Base-by-base conservation (phyloP, 2,329 filamentous ascomycete species). In the Epichloe sp. region DNA sequence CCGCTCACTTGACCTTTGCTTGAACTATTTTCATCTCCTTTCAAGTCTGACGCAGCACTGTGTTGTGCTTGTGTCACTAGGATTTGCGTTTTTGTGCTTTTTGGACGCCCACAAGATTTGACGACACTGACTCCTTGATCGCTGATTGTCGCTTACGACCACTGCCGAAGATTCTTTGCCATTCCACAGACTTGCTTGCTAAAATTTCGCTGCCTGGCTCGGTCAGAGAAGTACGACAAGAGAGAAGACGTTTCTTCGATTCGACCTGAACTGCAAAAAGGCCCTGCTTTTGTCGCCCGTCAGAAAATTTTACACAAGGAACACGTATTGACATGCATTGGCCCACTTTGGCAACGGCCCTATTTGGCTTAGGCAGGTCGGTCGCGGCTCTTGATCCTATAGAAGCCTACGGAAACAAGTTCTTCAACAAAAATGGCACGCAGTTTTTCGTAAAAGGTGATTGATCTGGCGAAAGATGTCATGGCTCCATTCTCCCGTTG, bases 391-490 rank as follows among this genome's bases (percentile, higher is more conserved):
- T 79, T 46, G 68, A 75, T 37, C 70, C 72, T 23, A 71, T 81
- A 53, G 70, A 73, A 48, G 68, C 71, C 19, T 78, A 83, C 50
- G 88, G 88, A 48, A 82, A 83, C 71, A 95, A 94, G 69, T 88
- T 95, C 73, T 95, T 94, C 72, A 82, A 81, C 58, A 80, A 79
- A 60, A 80, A 90, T 65, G 88, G 88, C 56, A 75, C 82, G 35
- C 88, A 94, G 63, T 94, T 86, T 74, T 93, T 81, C 67, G 77
- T 93, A 66, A 93, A 90, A 71, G 87, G 87, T 86, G 48, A 64
- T 47, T 17, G 38, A 14, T n/a, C n/a, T 15, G 19, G 21, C 3
- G 10, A 47, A 14, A 37, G 23, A 3, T 7, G 26, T 10, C 19
- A 8, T 17, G 10, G 5, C 37, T 37, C 4, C 38, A 4, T 35